Evolutionary conservation across 495 filamentous ascomycete species (phyloP), one percentile per base, ranked within the genome.

Genomic region (Aspergillus funiculosus): DNA sequence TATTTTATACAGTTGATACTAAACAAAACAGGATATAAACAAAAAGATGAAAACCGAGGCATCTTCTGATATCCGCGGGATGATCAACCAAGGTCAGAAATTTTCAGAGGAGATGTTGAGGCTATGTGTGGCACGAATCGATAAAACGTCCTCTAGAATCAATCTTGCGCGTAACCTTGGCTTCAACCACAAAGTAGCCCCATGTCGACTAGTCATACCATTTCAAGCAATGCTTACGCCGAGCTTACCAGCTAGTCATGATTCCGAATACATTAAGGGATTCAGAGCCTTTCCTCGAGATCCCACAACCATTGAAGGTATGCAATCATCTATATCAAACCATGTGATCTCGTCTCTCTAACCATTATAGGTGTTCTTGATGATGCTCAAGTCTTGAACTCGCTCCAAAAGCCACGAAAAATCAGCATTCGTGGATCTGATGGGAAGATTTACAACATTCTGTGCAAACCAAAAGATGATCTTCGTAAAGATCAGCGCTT

Each of bases 401-500:
- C 94, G 9, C 76, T 97, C 32, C 90, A 95, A 48, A 86, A 90
- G 53, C 92, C 94, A 10, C 81, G 91, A 39, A 95, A 88, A 57
- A 82, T 99, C 51, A 88, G 81, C 21, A 86, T 92, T 21, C 77
- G 83, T 30, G 92, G 90, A 5, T 89, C 86, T 0, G 89, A 99
- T 64, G 92, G 92, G 9, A 81, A 82, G 39, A 72, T 77, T 5
- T 99, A 99, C 57, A 83, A 84, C 20, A 79, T 96, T 11, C 75
- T 99, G 35, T 92, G 94, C 71, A 99, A 99, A 56, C 92, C 92
- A 4, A 97, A 97, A 62, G 92, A 97, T 58, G 94, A 99, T 62
- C 75, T 99, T 4, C 85, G 92, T 5, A 97, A 95, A 53, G 92
- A 99, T 51, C 89, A 95, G 55, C 86, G 92, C 35, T 79, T 98